phyloP scores from a whole-genome alignment of 768 basidiomycete species.

The Podaxis sp. region DNA sequence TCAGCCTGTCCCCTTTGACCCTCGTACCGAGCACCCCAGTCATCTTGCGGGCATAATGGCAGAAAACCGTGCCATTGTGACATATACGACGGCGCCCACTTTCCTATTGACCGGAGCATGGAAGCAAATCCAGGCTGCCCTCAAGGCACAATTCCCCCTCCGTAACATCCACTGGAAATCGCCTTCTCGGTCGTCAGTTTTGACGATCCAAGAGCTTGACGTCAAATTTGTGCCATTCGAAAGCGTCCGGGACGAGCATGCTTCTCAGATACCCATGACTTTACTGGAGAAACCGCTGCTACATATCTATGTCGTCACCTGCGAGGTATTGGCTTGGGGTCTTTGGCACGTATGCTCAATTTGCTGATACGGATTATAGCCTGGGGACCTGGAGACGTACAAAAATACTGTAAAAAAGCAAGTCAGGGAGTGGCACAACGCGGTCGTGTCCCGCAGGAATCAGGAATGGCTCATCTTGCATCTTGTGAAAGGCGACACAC shows the following conservation, averaged over 20 bases:
- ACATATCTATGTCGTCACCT: conserved; percentile 81
- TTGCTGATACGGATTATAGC: conserved; percentile 30
- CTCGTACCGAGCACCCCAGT: too few species aligned
- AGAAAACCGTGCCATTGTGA: conserved; percentile 57
- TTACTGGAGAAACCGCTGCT: conserved; percentile 84
- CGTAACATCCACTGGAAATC: conserved; percentile 94
- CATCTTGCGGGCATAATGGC: not conserved
- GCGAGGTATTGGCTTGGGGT: conserved; percentile 58
- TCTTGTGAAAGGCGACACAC: conserved; percentile 64
- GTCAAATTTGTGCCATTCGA: conserved; percentile 70
- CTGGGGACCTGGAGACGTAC: conserved; percentile 70
- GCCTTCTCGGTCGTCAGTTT: conserved; percentile 58
- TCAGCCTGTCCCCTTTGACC: not conserved
- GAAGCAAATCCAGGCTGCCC: conserved; percentile 60
- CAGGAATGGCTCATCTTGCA: conserved; percentile 95
- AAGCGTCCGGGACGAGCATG: conserved; percentile 63
- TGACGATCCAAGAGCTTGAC: conserved; percentile 88
- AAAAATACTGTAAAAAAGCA: conserved; percentile 73
- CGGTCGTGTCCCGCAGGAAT: conserved; percentile 62
- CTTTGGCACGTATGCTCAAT: conserved; percentile 9
- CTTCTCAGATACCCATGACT: conserved; percentile 71
- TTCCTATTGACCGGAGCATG: conserved; percentile 71
- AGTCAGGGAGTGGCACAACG: conserved; percentile 87
- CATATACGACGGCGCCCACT: conserved; percentile 59
- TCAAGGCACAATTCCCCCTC: conserved; percentile 75